These are phyloP conservation scores for Corymbia calophylla DNA, from an alignment of 441 rosid genomes.

Conservation along the genomic window DNA sequence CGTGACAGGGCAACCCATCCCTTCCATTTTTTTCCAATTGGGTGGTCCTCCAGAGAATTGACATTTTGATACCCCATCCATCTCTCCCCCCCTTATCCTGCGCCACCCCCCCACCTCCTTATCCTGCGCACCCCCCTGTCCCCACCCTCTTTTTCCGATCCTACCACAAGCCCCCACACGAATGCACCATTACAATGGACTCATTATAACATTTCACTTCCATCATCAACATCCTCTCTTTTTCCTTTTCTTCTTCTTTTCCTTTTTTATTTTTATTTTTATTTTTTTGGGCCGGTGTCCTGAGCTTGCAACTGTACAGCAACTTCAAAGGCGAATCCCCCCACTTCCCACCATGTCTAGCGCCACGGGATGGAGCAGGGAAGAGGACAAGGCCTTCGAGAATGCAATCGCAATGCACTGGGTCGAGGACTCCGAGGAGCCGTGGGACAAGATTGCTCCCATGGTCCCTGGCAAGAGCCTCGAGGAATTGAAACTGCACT, in stretches of 20 bases:
- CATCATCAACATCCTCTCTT: constrained; percentile 2
- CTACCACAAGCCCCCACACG: not conserved
- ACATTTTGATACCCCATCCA: constrained; percentile 19
- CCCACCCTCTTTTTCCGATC: not conserved
- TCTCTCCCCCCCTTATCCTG: constrained; percentile 12
- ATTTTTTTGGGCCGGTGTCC: not conserved
- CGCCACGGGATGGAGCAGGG: constrained; percentile 55
- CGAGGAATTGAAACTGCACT: constrained; percentile 58
- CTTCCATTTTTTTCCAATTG: not conserved
- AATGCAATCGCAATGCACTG: constrained; percentile 63
- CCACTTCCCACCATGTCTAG: constrained; percentile 35
- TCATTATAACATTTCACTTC: not conserved
- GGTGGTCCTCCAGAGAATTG: constrained; percentile 37
- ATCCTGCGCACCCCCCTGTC: constrained; percentile 21
- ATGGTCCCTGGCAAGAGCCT: constrained; percentile 51
- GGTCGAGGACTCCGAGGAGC: constrained; percentile 35
- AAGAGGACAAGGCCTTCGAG: constrained; percentile 74
- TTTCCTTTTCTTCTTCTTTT: not conserved
- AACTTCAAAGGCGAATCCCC: not conserved
- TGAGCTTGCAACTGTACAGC: not conserved
- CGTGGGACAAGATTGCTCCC: constrained; percentile 55
- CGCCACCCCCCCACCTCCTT: constrained; percentile 7
- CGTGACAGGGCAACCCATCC: constrained; percentile 21
- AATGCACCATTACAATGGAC: constrained; percentile 7
- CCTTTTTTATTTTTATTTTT: no score